Conservation (phyloP, 352 stramenopile genomes). For the Phytophthora chlamydospora region DNA sequence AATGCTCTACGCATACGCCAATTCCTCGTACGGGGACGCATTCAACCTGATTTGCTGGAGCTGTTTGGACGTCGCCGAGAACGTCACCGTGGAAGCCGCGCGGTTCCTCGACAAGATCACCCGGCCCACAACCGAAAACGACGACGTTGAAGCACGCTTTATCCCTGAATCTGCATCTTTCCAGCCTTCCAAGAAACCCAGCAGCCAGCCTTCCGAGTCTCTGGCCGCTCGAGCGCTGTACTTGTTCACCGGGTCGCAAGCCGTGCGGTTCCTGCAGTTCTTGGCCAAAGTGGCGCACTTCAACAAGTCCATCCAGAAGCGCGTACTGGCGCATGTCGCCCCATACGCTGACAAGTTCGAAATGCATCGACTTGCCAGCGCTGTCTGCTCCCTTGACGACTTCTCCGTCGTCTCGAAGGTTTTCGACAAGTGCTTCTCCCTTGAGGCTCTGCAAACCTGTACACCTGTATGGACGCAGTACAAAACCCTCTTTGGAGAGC, state of each 20-base stretch:
- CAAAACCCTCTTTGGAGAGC: constrained; percentile 47
- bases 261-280: constrained; percentile 73
- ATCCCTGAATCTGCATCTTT: neutral
- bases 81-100: constrained; percentile 68
- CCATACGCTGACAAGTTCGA: constrained; percentile 51
- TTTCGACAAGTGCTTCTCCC: constrained; percentile 45
- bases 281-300: constrained; percentile 69
- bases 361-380: constrained; percentile 58
- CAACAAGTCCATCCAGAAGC: constrained; percentile 56
- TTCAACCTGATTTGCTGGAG: constrained; percentile 76
- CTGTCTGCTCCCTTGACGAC: constrained; percentile 50
- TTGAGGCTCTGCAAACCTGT: constrained; percentile 25
- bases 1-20: constrained; percentile 59
- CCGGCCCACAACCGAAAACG: constrained; percentile 15
- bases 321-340: constrained; percentile 48
- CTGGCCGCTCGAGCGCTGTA: constrained; percentile 53
- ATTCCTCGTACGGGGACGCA: constrained; percentile 56
- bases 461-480: constrained; percentile 65
- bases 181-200: constrained; percentile 7
- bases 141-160: constrained; percentile 5
- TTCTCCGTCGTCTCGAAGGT: constrained; percentile 45
- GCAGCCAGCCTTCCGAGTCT: constrained; percentile 6
- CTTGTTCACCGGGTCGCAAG: constrained; percentile 59
- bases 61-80: constrained; percentile 69
- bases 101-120: constrained; percentile 68